A percentile compares a stretch with the other conserved stretches of the same genome.
Conservation (phyloP, 225 moss, liverwort and hornwort species). For the Climacium dendroides region DNA sequence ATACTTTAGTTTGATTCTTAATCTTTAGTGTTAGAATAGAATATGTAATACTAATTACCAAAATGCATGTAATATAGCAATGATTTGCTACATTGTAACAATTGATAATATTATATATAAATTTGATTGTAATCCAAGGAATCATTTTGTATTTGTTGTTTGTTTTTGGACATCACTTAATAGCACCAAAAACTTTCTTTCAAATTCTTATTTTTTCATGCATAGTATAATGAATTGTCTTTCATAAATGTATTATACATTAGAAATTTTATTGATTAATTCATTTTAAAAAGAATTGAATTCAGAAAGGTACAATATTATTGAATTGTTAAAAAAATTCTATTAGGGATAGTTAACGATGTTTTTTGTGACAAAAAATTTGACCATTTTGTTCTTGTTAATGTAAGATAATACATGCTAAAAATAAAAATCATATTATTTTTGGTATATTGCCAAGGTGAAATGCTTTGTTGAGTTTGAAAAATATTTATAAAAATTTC, state of each 20-base stretch:
- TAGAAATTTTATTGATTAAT: neutral
- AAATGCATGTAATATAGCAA: neutral
- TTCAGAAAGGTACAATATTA: neutral
- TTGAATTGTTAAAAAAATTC: neutral
- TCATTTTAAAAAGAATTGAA: neutral
- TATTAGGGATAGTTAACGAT: neutral
- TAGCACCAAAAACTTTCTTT: neutral
- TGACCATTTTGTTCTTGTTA: neutral
- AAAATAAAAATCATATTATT: too few species aligned
- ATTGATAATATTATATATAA: neutral
- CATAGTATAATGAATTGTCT: neutral
- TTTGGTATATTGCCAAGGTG: neutral
- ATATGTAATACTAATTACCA: neutral
- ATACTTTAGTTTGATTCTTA: neutral
- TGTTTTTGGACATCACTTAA: accelerated
- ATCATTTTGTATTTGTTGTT: neutral
- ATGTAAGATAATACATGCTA: neutral
- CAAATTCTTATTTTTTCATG: neutral
- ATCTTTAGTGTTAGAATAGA: neutral
- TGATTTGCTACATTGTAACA: neutral
- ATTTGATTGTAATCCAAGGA: neutral
- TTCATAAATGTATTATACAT: neutral
- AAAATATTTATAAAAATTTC: neutral
- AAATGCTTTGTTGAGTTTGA: neutral
- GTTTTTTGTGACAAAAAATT: neutral